A percentile compares a stretch with the other conserved stretches of the same genome.
These are phyloP conservation scores for Thraustochytrium sp. DNA, from an alignment of 352 stramenopile genomes.

Conservation along the genomic window DNA sequence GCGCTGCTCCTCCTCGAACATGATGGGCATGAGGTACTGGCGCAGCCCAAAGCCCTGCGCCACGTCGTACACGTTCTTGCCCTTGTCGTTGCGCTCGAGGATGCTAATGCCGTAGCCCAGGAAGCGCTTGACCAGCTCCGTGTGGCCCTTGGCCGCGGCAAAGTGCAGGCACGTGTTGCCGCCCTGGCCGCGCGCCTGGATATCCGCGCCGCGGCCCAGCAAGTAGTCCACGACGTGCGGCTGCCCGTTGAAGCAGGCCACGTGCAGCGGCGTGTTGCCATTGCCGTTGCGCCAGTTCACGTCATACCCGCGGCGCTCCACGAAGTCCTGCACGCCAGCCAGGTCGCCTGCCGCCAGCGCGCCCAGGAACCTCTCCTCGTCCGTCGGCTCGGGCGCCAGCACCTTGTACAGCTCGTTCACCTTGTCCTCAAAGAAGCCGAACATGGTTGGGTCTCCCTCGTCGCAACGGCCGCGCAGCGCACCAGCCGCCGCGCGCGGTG, in stretches of 20 bases:
- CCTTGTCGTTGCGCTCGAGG: constrained; percentile 66
- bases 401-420: constrained; percentile 77
- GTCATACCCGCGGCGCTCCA: constrained; percentile 66
- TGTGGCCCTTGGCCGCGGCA: constrained; percentile 65
- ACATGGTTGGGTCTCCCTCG: too few species aligned
- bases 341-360: constrained; percentile 66
- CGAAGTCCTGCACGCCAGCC: constrained; percentile 64
- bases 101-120: constrained; percentile 66
- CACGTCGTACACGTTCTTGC: constrained; percentile 70
- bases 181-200: constrained; percentile 62
- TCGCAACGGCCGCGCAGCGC: too few species aligned
- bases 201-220: constrained; percentile 62
- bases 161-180: constrained; percentile 73
- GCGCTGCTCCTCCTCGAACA: constrained; percentile 75
- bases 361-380: constrained; percentile 71
- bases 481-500: too few species aligned
- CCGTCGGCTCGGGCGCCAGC: constrained; percentile 70
- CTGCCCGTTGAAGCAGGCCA: constrained; percentile 69
- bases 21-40: constrained; percentile 72
- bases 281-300: constrained; percentile 64
- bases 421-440: constrained; percentile 77
- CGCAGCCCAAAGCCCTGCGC: constrained; percentile 72
- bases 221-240: constrained; percentile 67
- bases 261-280: constrained; percentile 73
- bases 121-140: constrained; percentile 67